These are phyloP conservation scores for Neonectria ditissima DNA, from an alignment of 2,329 filamentous ascomycete genomes.

Conservation along the genomic window DNA sequence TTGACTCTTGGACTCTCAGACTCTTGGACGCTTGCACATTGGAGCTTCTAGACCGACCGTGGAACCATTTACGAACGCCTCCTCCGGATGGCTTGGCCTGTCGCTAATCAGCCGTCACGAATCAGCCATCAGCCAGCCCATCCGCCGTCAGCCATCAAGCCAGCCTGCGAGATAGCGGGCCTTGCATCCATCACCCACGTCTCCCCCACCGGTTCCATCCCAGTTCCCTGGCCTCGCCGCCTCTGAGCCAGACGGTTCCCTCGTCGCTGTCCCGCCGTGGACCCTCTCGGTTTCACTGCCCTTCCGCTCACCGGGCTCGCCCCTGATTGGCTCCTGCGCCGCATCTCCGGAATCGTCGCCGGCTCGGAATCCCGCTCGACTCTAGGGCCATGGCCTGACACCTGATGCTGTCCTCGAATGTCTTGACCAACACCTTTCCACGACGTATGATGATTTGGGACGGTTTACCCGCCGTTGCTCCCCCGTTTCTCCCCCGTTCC, in stretches of 20 bases:
- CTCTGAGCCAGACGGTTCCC: neutral
- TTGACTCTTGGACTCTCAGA: no score
- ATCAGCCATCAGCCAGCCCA: no score
- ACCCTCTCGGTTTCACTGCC: neutral
- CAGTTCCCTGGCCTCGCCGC: neutral
- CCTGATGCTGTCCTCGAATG: neutral
- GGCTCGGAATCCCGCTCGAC: neutral
- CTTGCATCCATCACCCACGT: neutral
- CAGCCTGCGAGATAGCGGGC: neutral
- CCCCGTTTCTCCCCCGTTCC: conserved; percentile 4
- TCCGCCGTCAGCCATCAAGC: no score
- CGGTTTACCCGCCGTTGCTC: no score
- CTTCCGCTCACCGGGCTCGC: neutral
- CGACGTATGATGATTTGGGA: neutral
- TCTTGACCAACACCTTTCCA: neutral
- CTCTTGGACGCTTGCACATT: no score
- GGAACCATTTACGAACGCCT: no score
- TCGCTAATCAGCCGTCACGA: no score
- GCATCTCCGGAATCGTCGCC: neutral
- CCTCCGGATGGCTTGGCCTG: no score
- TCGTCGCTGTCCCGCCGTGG: no score
- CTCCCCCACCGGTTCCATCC: neutral
- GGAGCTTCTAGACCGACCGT: no score
- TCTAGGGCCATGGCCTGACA: neutral
- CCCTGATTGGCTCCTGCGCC: neutral